Evolutionary conservation across 1,284 basidiomycete genomes (phyloP), one percentile per base, ranked within the genome.

Genomic region (Apiotrichum montevideense): DNA sequence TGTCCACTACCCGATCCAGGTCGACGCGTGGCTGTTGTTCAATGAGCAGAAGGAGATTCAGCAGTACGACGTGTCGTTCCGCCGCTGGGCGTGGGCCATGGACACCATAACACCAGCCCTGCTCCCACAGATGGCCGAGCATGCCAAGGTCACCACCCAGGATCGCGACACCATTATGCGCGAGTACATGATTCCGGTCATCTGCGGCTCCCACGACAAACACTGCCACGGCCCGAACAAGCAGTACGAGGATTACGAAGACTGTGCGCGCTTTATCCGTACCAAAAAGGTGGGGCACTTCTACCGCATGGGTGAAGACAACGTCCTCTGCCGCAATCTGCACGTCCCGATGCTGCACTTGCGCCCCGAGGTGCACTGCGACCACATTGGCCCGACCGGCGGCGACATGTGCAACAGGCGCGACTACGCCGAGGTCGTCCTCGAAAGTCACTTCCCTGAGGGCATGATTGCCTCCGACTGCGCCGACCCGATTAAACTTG

Each of bases 271-370:
- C 8, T 63, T 55, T 41, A 9, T 67, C 3, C 35, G 34, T 3
- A 21, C 35, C 3, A 46, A 50, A 6, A 52, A 57, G n/a, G 29
- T 68, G 13, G 69, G 69, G 2, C 11, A 61, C 35, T 62, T 54
- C 10, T 63, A 69, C 46, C 58, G 62, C 46, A 51, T 65, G 40
- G 50, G 65, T 35, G 67, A 69, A 35, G 57, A 71, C 43, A 71
- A 68, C 43, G 47, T 71, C n/a, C 49, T 59, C 32, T 71, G 69
- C 53, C 53, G 69, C 49, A 44, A 45, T 1, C 49, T 69, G 3
- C 67, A 69, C 52, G 57, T 58, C 6, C 54, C 59, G 4, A 64
- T 71, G 64, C 42, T 71, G 15, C 49, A 53, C 6, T 47, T 63
- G 10, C 49, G 62, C 10, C 64, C 69, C 6, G 32, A 21, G 3